Evolutionary conservation across 2,329 filamentous ascomycete genomes (phyloP), one percentile per base, ranked within the genome.

Genomic region (Fusarium sp.): DNA sequence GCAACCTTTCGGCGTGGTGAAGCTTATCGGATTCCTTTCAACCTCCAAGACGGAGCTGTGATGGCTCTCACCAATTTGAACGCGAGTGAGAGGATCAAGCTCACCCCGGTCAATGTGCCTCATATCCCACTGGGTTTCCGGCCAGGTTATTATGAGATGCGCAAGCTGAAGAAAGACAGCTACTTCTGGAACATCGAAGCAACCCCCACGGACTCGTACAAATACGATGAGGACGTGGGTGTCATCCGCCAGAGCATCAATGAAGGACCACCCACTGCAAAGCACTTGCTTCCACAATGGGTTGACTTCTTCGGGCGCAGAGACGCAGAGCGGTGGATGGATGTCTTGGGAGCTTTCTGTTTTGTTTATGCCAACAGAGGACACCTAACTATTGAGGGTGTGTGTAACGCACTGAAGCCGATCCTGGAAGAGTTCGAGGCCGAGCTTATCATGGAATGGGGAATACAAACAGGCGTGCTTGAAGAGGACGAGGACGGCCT

Each of bases 121-220:
- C 76, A 87, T 56, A 89, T 93, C 35, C 90, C 91, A 4, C 91
- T 93, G 78, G 93, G 93, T 3, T 92, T 94, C 76, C 88, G 89
- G 60, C 91, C 91, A 12, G 89, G 89, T 21, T 90, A 92, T 72
- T 95, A 95, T 80, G 90, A 93, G 76, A 92, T 90, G 28, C 87
- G 92, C 62, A 89, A 89, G 65, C 91, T 92, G 70, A 88, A 92
- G 40, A 91, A 92, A 74, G 86, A 38, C 89, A 90, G 74, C 87
- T 93, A 56, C 88, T 89, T 72, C 94, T 93, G 80, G 85, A 87
- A 38, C 15, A 83, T 94, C 40, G 85, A 88, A 47, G 85, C 91
- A 25, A 81, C 85, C 3, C 90, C 91, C 3, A 93, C 91, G 0
- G 93, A 92, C 73, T 79, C 71, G 0, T 95, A 94, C 79, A 76